These are phyloP conservation scores for Isatis lusitanica DNA, from an alignment of 441 rosid genomes.

Conservation along the genomic window DNA sequence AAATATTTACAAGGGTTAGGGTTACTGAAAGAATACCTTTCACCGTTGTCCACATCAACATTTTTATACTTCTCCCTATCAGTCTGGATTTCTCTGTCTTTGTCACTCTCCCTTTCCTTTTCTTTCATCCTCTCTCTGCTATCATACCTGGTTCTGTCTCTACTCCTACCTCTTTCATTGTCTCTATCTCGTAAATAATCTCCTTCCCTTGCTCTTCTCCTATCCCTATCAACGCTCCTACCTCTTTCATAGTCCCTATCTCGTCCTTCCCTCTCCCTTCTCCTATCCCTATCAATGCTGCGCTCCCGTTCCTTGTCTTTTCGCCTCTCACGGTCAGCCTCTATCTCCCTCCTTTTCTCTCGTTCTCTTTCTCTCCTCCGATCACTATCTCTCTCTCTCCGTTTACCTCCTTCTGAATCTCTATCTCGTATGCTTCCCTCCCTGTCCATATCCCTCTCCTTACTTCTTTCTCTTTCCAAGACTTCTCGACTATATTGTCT, in stretches of 20 bases:
- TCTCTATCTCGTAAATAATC: slow-evolving; percentile 44
- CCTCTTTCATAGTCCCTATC: slow-evolving; percentile 46
- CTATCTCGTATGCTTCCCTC: slow-evolving; percentile 50
- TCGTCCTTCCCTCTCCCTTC: slow-evolving; percentile 38
- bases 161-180: slow-evolving; percentile 47
- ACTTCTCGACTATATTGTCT: slow-evolving; percentile 41
- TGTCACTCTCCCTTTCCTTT: slow-evolving; percentile 45
- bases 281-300: slow-evolving; percentile 38
- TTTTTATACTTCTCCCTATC: slow-evolving; percentile 40
- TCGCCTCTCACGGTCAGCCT: slow-evolving; percentile 39
- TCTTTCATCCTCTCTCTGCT: slow-evolving; percentile 44
- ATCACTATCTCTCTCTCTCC: slow-evolving; percentile 47
- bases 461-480: slow-evolving; percentile 45
- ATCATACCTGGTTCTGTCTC: slow-evolving; percentile 39
- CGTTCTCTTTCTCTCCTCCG: slow-evolving; percentile 52
- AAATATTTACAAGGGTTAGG: background rate
- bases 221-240: slow-evolving; percentile 38
- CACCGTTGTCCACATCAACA: slow-evolving; percentile 33
- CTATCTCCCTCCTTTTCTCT: slow-evolving; percentile 53
- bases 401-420: slow-evolving; percentile 46
- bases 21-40: slow-evolving; percentile 46
- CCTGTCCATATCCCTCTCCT: slow-evolving; percentile 44
- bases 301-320: slow-evolving; percentile 47
- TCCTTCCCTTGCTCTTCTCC: slow-evolving; percentile 37
- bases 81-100: slow-evolving; percentile 41